Conservation (phyloP, 768 basidiomycete species). For the Jaapia argillacea region DNA sequence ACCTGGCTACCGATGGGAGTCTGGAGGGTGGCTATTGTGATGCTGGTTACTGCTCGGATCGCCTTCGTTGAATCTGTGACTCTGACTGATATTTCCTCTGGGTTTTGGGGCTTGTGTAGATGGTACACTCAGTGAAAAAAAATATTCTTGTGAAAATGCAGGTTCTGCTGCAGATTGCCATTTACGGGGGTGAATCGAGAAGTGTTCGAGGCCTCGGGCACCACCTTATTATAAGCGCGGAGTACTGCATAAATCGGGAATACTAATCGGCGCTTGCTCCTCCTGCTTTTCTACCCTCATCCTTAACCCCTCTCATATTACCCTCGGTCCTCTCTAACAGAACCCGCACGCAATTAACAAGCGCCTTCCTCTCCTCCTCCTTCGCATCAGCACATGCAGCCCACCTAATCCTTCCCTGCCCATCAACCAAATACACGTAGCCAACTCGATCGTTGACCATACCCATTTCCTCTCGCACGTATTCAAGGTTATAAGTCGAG, state of each 20-base stretch:
- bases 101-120: no score
- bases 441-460: slow-evolving; percentile 88
- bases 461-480: slow-evolving; percentile 74
- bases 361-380: slow-evolving; percentile 54
- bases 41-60: no score
- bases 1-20: slow-evolving; percentile 47
- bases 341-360: slow-evolving; percentile 62
- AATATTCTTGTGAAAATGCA: no score
- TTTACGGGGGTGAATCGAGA: no score
- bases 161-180: no score
- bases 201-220: no score
- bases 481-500: slow-evolving; percentile 79
- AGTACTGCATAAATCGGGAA: no score
- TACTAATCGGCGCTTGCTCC: neutral
- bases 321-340: slow-evolving; percentile 39
- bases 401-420: slow-evolving; percentile 81
- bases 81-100: no score
- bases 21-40: slow-evolving; percentile 63
- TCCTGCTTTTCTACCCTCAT: neutral
- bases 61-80: no score
- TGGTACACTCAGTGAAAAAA: no score
- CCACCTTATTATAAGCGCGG: no score
- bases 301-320: neutral
- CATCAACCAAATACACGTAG: slow-evolving; percentile 86
- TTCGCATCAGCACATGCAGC: slow-evolving; percentile 84